A percentile compares a stretch with the other conserved stretches of the same genome.
These are phyloP conservation scores for Stereocaulon alpinum DNA, from an alignment of 495 filamentous ascomycete genomes.

Conservation along the genomic window DNA sequence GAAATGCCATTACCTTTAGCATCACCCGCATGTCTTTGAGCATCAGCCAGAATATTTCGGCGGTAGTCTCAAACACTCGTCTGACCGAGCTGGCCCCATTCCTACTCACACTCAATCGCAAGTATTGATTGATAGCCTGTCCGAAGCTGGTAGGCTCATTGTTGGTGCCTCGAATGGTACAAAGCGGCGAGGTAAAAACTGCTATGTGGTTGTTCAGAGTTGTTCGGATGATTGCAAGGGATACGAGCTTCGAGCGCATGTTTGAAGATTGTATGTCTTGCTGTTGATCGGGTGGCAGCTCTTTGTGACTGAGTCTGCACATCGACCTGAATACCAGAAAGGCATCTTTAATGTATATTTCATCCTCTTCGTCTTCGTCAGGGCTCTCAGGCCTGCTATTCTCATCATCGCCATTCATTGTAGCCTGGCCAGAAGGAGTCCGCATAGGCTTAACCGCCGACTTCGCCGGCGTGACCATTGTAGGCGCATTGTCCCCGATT, in stretches of 20 bases:
- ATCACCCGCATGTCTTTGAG: slow-evolving; percentile 84
- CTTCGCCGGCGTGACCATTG: slow-evolving; percentile 78
- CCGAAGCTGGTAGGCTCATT: slow-evolving; percentile 82
- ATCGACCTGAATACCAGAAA: slow-evolving; percentile 96
- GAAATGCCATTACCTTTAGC: slow-evolving; percentile 57
- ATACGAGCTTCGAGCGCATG: slow-evolving; percentile 95
- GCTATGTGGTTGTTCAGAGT: slow-evolving; percentile 82
- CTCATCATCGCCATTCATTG: slow-evolving; percentile 37
- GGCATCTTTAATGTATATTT: slow-evolving; percentile 91
- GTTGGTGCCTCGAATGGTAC: slow-evolving; percentile 79
- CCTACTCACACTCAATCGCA: slow-evolving; percentile 84
- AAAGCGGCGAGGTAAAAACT: slow-evolving; percentile 79
- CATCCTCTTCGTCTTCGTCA: slow-evolving; percentile 85
- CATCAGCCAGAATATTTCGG: slow-evolving; percentile 97
- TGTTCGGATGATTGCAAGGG: slow-evolving; percentile 86
- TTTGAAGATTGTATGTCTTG: slow-evolving; percentile 86
- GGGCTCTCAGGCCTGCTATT: slow-evolving; percentile 39
- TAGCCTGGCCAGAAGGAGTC: slow-evolving; percentile 45
- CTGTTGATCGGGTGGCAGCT: slow-evolving; percentile 77
- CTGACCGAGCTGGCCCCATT: slow-evolving; percentile 91
- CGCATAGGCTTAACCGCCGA: slow-evolving; percentile 39
- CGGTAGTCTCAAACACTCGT: slow-evolving; percentile 86
- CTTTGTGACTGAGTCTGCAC: slow-evolving; percentile 92
- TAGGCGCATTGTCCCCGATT: slow-evolving; percentile 82
- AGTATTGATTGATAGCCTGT: slow-evolving; percentile 92